phyloP scores from a whole-genome alignment of 2,329 filamentous ascomycete species.

The Acrocalymma vagum region DNA sequence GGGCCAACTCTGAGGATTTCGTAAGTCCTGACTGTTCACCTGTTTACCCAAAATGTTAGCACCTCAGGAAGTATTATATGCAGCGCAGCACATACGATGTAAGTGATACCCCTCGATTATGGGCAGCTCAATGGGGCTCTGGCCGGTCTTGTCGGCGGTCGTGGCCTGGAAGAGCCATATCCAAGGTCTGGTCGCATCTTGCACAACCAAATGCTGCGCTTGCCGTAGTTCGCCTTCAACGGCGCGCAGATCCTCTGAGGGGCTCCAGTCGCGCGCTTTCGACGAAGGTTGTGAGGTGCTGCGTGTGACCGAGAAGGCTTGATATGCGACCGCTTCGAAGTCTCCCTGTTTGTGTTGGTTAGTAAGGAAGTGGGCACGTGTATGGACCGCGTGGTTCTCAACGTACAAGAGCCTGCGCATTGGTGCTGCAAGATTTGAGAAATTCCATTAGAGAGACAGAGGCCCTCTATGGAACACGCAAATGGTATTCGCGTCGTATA shows the following conservation, averaged over 20 bases:
- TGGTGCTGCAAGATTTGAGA: conserved; percentile 47
- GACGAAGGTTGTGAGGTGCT: conserved; percentile 20
- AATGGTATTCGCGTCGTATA: conserved; percentile 45
- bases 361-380: conserved; percentile 9
- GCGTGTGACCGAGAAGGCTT: conserved; percentile 43
- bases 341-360: conserved; percentile 37
- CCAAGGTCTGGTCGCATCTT: conserved; percentile 41
- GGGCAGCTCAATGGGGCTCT: conserved; percentile 31
- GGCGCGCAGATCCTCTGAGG: conserved; percentile 37
- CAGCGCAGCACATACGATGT: conserved; percentile 30
- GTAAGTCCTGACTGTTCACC: conserved; percentile 42
- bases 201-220: conserved; percentile 34
- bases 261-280: conserved; percentile 21
- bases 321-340: conserved; percentile 47
- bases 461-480: conserved; percentile 46
- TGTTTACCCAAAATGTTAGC: conserved; percentile 36
- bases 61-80: neutral
- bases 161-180: conserved; percentile 45
- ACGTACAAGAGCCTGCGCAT: conserved; percentile 49
- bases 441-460: conserved; percentile 48
- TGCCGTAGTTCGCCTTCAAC: conserved; percentile 40
- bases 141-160: conserved; percentile 29
- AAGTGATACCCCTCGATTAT: conserved; percentile 38
- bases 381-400: neutral
- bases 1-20: conserved; percentile 44